Evolutionary conservation across 768 basidiomycete genomes (phyloP), one percentile per base, ranked within the genome.

Genomic region (Sarcomyxa edulis): DNA sequence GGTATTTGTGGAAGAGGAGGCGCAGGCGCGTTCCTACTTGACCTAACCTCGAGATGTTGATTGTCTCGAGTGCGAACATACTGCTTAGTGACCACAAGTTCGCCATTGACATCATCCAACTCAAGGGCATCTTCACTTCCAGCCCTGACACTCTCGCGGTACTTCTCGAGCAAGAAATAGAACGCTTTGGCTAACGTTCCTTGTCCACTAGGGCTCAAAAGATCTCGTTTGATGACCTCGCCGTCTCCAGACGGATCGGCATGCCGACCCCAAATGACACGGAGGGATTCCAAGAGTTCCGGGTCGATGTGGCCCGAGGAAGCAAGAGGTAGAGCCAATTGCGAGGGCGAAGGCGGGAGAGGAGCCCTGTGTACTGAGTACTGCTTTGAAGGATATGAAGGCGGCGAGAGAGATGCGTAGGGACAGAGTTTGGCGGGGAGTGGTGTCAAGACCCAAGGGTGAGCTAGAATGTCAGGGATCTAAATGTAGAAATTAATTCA

Each of bases 171-270:
- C 25, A 95, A 72, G 54, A 84, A 90, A 54, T 93, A 95, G 59
- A 93, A 92, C 0, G 86, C 87, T 55, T 94, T 94, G 7, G 88
- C 84, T 43, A 88, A 74, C 7, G 76, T 74, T 9, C 84, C 85
- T 36, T 74, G 65, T 14, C 81, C 86, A 12, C 72, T 69, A 8
- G 83, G 79, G 20, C 81, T 75, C 46, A 85, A 74, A 5, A 90
- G 66, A 50, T 89, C 86, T 16, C 66, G 56, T 40, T 68, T 73
- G 51, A 89, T 84, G 19, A 53, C 56, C 11, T 76, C 68, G 6
- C 71, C 38, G 4, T 24, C 20, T 7, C 18, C 70, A 3, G 59
- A 52, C 10, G 65, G 42, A 43, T 85, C 76, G 12, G 79, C 73
- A 43, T 87, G 76, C 22, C 80, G 80, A 5, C 82, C 84, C 85